These are phyloP conservation scores for Pezicula carpinea DNA, from an alignment of 2,329 filamentous ascomycete genomes.

Conservation along the genomic window DNA sequence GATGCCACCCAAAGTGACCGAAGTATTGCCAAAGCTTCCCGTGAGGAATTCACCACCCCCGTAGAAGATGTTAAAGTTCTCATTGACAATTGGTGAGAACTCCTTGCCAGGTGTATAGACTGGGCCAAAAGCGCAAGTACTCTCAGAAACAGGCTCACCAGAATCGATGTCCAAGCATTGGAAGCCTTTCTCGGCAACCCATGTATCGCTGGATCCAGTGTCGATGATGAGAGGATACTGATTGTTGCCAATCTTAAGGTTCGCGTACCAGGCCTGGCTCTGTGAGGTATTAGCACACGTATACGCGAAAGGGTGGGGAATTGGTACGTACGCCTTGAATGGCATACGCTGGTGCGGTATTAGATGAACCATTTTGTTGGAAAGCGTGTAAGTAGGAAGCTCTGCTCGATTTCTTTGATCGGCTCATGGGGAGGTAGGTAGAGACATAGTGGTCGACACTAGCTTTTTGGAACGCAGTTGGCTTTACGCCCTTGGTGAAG, in stretches of 20 bases:
- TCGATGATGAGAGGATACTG: slow-evolving; percentile 31
- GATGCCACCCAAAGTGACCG: slow-evolving; percentile 40
- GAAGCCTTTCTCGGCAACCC: slow-evolving; percentile 33
- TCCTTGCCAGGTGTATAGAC: slow-evolving; percentile 21
- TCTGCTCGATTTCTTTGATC: too few relatives aligned
- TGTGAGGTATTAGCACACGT: too few relatives aligned
- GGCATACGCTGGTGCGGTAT: too few relatives aligned
- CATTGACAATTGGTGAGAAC: slow-evolving; percentile 32
- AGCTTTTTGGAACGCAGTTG: too few relatives aligned
- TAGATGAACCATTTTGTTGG: too few relatives aligned
- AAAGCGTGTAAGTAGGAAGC: too few relatives aligned
- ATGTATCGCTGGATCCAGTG: slow-evolving; percentile 44
- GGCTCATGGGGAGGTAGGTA: too few relatives aligned
- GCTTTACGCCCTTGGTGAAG: too few relatives aligned
- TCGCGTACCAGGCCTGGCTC: background rate
- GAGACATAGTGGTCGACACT: too few relatives aligned
- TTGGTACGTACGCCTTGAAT: too few relatives aligned
- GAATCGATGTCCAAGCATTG: slow-evolving; percentile 28
- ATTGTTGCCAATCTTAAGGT: slow-evolving; percentile 5
- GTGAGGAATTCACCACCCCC: slow-evolving; percentile 37
- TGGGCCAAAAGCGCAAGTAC: slow-evolving; percentile 12
- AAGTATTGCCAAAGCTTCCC: slow-evolving; percentile 34
- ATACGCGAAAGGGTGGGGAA: too few relatives aligned
- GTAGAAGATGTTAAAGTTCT: slow-evolving; percentile 40
- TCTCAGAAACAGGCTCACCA: background rate